phyloP scores from a whole-genome alignment of 164 flowering plant genomes.

The Umbellularia californica region DNA sequence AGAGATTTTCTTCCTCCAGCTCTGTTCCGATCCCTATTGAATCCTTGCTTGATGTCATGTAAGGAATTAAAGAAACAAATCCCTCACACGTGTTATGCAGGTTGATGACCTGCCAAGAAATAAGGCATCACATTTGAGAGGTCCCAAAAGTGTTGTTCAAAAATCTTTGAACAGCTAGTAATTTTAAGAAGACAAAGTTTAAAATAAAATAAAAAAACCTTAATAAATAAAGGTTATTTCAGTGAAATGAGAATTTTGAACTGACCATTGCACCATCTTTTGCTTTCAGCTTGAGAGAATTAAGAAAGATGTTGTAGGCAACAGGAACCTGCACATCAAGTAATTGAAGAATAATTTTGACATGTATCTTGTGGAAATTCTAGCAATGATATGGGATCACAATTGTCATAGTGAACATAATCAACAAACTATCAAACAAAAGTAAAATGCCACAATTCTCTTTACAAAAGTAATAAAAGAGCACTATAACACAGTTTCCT shows the following conservation, averaged over 20 bases:
- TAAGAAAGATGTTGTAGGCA: conserved; percentile 56
- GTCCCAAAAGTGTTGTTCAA: background rate
- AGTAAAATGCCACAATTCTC: no score
- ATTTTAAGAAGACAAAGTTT: background rate
- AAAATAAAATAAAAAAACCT: no score
- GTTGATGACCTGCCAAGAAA: conserved; percentile 49
- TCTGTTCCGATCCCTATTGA: conserved; percentile 28
- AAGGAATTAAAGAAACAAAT: conserved; percentile 57
- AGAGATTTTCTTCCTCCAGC: conserved; percentile 38
- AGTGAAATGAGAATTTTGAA: background rate
- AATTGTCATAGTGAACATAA: background rate
- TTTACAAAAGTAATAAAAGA: no score
- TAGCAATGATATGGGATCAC: background rate
- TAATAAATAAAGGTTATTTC: background rate
- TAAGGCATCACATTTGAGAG: background rate
- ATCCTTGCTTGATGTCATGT: conserved; percentile 31
- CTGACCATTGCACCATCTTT: conserved; percentile 82
- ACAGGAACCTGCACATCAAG: conserved; percentile 52
- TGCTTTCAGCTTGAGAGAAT: conserved; percentile 78
- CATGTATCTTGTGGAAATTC: background rate
- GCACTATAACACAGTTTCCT: no score
- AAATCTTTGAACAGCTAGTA: background rate
- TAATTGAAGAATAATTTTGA: background rate
- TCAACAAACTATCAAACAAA: background rate
- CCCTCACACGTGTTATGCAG: conserved; percentile 56